These are phyloP conservation scores for Lizonia empirigonia DNA, from an alignment of 2,329 filamentous ascomycete species.

Conservation along the genomic window DNA sequence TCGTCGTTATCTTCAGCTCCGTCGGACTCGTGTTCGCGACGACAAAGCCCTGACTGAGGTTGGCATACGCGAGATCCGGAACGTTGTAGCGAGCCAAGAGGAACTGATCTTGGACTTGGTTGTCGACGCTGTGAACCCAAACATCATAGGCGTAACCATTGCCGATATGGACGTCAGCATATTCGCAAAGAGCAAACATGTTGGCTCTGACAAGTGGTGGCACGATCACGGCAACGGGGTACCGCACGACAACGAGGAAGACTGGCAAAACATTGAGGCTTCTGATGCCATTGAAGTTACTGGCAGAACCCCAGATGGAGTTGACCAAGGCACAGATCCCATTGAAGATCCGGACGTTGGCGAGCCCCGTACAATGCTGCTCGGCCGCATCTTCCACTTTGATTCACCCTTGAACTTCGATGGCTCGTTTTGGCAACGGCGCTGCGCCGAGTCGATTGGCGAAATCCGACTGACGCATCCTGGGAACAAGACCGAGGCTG, in stretches of 20 bases:
- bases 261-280: slow-evolving; percentile 33
- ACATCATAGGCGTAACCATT: slow-evolving; percentile 85
- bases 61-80: slow-evolving; percentile 78
- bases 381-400: slow-evolving; percentile 87
- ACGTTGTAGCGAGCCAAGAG: slow-evolving; percentile 90
- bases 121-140: slow-evolving; percentile 88
- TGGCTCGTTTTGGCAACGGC: slow-evolving; percentile 81
- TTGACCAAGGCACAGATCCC: slow-evolving; percentile 65
- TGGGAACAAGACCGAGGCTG: slow-evolving; percentile 83
- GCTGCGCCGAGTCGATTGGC: slow-evolving; percentile 73
- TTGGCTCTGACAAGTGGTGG: slow-evolving; percentile 64
- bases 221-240: slow-evolving; percentile 42
- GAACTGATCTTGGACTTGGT: slow-evolving; percentile 93
- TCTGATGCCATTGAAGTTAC: not conserved
- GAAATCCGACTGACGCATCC: slow-evolving; percentile 82
- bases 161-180: slow-evolving; percentile 88
- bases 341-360: slow-evolving; percentile 65
- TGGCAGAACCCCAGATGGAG: slow-evolving; percentile 22
- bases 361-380: slow-evolving; percentile 79
- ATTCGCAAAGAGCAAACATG: slow-evolving; percentile 91
- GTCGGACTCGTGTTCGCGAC: slow-evolving; percentile 90
- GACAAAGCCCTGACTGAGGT: slow-evolving; percentile 84
- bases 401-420: slow-evolving; percentile 90
- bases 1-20: slow-evolving; percentile 81
- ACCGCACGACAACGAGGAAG: slow-evolving; percentile 30